phyloP scores from a whole-genome alignment of 176 grass and related monocot genomes.

The sorghum (Sorghum bicolor) region Sorghum_bicolor_NCBIv3 NC_012870.2:31035501-31036000 shows the following conservation, averaged over 20 bases:
- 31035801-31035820: background rate
- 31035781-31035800: background rate
- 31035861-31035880: background rate
- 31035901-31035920: constrained; percentile 60
- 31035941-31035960: constrained; percentile 46
- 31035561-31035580: background rate
- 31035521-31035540: background rate
- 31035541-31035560: too few relatives aligned
- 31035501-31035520: background rate
- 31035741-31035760: background rate
- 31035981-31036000: background rate
- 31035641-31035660: constrained; percentile 6
- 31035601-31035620: background rate
- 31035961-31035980: constrained; percentile 54
- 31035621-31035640: background rate
- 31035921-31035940: constrained; percentile 53
- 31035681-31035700: background rate
- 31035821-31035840: background rate
- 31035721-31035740: background rate
- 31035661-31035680: background rate
- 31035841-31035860: background rate
- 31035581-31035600: background rate
- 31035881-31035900: background rate
- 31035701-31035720: background rate
- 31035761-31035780: background rate